Base-by-base conservation (phyloP, 331 rosid genomes). In the Arachis monticola region DNA sequence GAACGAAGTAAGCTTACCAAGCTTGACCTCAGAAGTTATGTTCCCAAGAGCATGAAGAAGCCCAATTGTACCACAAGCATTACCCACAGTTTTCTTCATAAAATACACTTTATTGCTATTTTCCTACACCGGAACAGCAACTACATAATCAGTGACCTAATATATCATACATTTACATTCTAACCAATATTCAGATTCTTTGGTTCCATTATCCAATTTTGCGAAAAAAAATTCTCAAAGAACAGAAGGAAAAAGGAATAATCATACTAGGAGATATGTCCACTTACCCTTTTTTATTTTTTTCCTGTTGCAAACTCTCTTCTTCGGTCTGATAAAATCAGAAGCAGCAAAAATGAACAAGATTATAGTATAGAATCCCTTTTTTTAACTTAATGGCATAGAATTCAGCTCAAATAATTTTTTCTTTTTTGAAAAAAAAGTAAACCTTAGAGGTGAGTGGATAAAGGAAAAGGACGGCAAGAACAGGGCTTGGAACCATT, bases 31-130 rank as follows among this genome's bases (percentile, higher is more conserved):
- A 8, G 92, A 85, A 38, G 88, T 89, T 76, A 89, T 67, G 80
- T 93, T 93, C 72, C 97, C 97, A 69, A 93, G 79, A 72, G 98
- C 98, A 83, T 93, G 97, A 63, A 93, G 96, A 70, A 93, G 97
- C 65, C 97, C 98, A 81, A 93, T 74, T 35, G 98, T 93, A 82
- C 98, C 98, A 83, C 98, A 93, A 66, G 98, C 98, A 78, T 93
- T 93, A 32, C 93, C 97, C 77, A 93, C 97, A 10, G 98, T 93
- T 87, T 93, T 96, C 86, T 83, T 87, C 96, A 88, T 83, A 67
- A 86, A 93, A 17, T 17, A 17, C 22, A 17, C 22, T 17, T 17
- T 17, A 17, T 17, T 17, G 22, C 22, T 17, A 17, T 17, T 17
- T 17, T 17, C 22, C 22, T 17, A 17, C 22, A 17, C 22, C 22